These are phyloP conservation scores for Golubevia sp. DNA, from an alignment of 1,284 basidiomycete genomes.

Conservation along the genomic window DNA sequence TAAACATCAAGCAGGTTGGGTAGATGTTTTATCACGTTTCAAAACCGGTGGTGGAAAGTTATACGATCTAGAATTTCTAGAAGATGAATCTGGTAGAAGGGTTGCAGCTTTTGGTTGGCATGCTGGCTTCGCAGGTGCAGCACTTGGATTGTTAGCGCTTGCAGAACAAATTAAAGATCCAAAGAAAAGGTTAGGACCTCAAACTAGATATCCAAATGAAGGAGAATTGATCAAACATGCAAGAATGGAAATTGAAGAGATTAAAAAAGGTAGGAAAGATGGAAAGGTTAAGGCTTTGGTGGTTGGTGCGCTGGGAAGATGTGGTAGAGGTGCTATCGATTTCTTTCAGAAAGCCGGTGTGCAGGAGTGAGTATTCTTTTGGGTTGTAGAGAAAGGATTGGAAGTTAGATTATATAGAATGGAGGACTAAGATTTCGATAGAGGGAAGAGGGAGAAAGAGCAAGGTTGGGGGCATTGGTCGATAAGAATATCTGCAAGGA, in stretches of 20 bases:
- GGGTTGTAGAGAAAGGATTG: not conserved
- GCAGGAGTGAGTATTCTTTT: slow-evolving; percentile 70
- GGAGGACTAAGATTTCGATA: no score
- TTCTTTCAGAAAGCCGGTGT: slow-evolving; percentile 92
- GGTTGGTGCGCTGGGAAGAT: slow-evolving; percentile 93
- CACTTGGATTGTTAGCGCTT: slow-evolving; percentile 83
- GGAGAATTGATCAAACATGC: slow-evolving; percentile 50
- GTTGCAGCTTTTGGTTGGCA: slow-evolving; percentile 99
- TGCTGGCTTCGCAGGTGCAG: slow-evolving; percentile 96
- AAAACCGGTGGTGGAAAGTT: slow-evolving; percentile 75
- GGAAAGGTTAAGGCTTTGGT: slow-evolving; percentile 82
- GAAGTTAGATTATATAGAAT: no score
- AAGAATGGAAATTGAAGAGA: slow-evolving; percentile 68
- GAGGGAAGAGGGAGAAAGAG: no score
- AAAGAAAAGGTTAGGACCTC: slow-evolving; percentile 65
- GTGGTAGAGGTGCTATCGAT: slow-evolving; percentile 94
- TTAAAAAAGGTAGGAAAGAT: slow-evolving; percentile 67
- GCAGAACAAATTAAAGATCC: slow-evolving; percentile 64
- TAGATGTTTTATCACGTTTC: slow-evolving; percentile 84
- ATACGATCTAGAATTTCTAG: slow-evolving; percentile 96
- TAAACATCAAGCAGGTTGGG: slow-evolving; percentile 95
- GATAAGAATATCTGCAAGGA: no score
- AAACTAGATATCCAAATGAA: slow-evolving; percentile 78
- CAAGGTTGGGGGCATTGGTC: no score
- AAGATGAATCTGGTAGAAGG: slow-evolving; percentile 79